phyloP scores from a whole-genome alignment of 2,329 filamentous ascomycete species.

The Lecanoromycetidae sp. region DNA sequence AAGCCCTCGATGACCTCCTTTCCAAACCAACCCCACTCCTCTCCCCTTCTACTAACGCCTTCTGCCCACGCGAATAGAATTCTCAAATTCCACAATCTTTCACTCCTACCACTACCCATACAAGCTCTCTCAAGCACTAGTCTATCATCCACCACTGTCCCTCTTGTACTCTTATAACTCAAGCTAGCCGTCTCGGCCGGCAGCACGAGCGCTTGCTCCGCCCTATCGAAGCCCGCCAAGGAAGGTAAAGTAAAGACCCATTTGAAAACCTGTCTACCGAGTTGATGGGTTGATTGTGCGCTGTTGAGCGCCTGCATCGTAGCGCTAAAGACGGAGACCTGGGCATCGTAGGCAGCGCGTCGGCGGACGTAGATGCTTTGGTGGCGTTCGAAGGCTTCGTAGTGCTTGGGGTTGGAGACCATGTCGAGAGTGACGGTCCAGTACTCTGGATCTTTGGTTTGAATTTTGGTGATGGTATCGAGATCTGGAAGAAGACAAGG shows the following conservation, averaged over 20 bases:
- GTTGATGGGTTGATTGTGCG: constrained; percentile 24
- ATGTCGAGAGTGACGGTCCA: constrained; percentile 79
- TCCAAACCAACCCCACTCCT: constrained; percentile 41
- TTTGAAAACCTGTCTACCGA: constrained; percentile 44
- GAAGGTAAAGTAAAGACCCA: constrained; percentile 59
- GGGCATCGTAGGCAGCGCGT: constrained; percentile 53
- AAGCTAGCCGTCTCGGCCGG: constrained; percentile 33
- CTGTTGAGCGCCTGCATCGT: constrained; percentile 64
- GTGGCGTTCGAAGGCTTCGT: constrained; percentile 51
- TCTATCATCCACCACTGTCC: constrained; percentile 57
- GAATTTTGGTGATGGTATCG: constrained; percentile 28
- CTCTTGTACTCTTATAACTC: constrained; percentile 39
- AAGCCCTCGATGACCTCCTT: constrained; percentile 44
- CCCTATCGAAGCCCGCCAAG: constrained; percentile 44
- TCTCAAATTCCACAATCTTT: constrained; percentile 50
- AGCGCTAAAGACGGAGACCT: constrained; percentile 55
- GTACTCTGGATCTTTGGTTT: constrained; percentile 44
- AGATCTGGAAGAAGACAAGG: constrained; percentile 45
- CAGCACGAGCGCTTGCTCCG: constrained; percentile 55
- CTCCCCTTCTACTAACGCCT: constrained; percentile 27
- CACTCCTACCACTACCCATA: constrained; percentile 37
- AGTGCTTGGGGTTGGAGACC: constrained; percentile 46
- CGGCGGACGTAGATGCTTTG: constrained; percentile 66
- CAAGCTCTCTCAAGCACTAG: constrained; percentile 50
- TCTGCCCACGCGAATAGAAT: constrained; percentile 58